Conservation (phyloP, 306 rosid genomes). For the Canavalia gladiata region DNA sequence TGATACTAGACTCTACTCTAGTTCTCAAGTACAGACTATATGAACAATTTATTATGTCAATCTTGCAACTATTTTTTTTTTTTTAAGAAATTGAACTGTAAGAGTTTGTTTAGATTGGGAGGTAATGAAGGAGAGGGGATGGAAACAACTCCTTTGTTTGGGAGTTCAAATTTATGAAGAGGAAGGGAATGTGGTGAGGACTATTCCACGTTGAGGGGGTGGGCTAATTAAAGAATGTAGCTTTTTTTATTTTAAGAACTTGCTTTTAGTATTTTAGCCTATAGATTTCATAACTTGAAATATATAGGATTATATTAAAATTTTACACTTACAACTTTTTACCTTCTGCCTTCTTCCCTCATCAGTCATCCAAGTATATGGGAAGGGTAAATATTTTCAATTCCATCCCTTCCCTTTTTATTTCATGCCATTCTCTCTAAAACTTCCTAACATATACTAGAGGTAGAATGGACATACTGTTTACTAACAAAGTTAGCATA, state of each 20-base stretch:
- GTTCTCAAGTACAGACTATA: conserved; percentile 12
- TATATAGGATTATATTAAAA: conserved; percentile 17
- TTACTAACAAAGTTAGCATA: conserved; percentile 4
- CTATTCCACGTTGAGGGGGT: background rate
- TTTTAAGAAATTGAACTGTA: conserved; percentile 24
- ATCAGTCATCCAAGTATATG: conserved; percentile 3
- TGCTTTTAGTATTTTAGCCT: conserved; percentile 1
- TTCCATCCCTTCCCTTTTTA: conserved; percentile 25
- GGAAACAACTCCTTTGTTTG: conserved; percentile 29
- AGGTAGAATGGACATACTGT: conserved; percentile 4
- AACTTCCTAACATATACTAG: conserved; percentile 6
- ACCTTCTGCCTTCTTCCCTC: conserved; percentile 24
- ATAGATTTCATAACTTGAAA: conserved; percentile 4
- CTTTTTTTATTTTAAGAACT: conserved; percentile 1
- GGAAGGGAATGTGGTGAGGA: background rate
- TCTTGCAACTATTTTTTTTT: background rate
- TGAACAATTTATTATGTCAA: conserved; percentile 9
- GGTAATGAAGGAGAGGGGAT: background rate
- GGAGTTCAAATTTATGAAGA: conserved; percentile 12
- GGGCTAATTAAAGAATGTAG: background rate
- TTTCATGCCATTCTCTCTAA: conserved; percentile 22
- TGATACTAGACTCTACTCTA: conserved; percentile 18
- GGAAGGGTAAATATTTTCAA: background rate
- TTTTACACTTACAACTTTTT: conserved; percentile 9
- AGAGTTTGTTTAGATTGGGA: conserved; percentile 10